Base-by-base conservation (phyloP, 495 filamentous ascomycete genomes). In the Cudoniella acicularis region DNA sequence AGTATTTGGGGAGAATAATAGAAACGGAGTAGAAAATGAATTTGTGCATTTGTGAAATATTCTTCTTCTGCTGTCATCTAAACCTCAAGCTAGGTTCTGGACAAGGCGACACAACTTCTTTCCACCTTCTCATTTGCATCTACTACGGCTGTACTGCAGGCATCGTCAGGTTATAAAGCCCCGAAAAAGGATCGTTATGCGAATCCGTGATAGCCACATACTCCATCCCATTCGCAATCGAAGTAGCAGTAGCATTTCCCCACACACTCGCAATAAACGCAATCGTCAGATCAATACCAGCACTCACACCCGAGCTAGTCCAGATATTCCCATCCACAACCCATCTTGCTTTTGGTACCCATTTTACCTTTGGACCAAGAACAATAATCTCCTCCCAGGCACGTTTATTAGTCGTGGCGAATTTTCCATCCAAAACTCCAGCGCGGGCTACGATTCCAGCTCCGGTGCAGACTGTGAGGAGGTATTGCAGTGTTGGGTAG, bases 381-480 rank as follows among this genome's bases (percentile, higher is more conserved):
- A 0, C 77, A 69, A 21, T 76, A 0, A 69, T 72, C 45, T 64
- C 30, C 17, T 52, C 61, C 76, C 74, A 81, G 1, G 66, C 62
- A 43, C 49, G 49, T 60, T 83, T 82, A 52, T 77, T 82, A 16
- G 81, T 79, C 1, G 87, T 90, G 3, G 85, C 87, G 0, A 75
- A 59, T 9, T 62, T 66, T 0, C 83, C 82, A 42, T 87, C 78
- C n/a, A 89, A 63, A 0, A 89, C 59, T 0, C 85, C 85, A 0
- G 85, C 68, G 0, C 65, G 53, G 0, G 84, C 84, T 0, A 76
- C 73, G 1, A 87, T 59, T 1, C 66, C 75, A 9, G 77, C 63
- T 1, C 87, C 85, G 2, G 79, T 87, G 67, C 86, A 89, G 2
- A 89, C 77, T 3, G 78, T 85, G 20, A 89, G 64, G 10, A 88